These are phyloP conservation scores for Candolleomyces aberdarensis DNA, from an alignment of 768 basidiomycete genomes.

Conservation along the genomic window DNA sequence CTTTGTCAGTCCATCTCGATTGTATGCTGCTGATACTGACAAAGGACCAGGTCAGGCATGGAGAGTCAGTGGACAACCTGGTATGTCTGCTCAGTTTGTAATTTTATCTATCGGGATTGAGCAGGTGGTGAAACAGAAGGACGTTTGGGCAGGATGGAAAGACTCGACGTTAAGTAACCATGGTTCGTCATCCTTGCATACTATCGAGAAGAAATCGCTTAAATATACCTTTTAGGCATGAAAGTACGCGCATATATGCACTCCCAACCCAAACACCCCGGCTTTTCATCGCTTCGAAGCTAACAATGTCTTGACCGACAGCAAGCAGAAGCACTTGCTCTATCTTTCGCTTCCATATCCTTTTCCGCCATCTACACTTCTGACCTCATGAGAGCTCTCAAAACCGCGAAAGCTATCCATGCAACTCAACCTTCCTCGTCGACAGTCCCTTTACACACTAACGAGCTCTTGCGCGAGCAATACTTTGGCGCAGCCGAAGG, in stretches of 20 bases:
- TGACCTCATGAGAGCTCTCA: slow-evolving; percentile 58
- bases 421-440: slow-evolving; percentile 47
- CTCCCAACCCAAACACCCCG: not conserved
- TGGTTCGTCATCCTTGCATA: slow-evolving; percentile 39
- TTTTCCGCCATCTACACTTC: slow-evolving; percentile 65
- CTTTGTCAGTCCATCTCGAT: slow-evolving; percentile 29
- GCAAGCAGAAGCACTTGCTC: slow-evolving; percentile 66
- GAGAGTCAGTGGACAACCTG: slow-evolving; percentile 74
- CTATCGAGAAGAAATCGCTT: not conserved
- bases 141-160: slow-evolving; percentile 72
- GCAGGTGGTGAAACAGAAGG: slow-evolving; percentile 17
- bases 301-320: not conserved
- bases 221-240: slow-evolving; percentile 40
- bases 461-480: slow-evolving; percentile 61
- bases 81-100: slow-evolving; percentile 34
- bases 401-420: slow-evolving; percentile 57
- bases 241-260: slow-evolving; percentile 36
- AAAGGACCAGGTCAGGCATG: slow-evolving; percentile 60
- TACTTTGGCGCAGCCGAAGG: slow-evolving; percentile 73
- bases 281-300: not conserved
- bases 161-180: slow-evolving; percentile 75
- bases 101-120: not conserved
- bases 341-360: slow-evolving; percentile 42
- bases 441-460: slow-evolving; percentile 35
- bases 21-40: not conserved